phyloP scores from a whole-genome alignment of 805 yeast genomes.

The Metschnikowia shivogae region DNA sequence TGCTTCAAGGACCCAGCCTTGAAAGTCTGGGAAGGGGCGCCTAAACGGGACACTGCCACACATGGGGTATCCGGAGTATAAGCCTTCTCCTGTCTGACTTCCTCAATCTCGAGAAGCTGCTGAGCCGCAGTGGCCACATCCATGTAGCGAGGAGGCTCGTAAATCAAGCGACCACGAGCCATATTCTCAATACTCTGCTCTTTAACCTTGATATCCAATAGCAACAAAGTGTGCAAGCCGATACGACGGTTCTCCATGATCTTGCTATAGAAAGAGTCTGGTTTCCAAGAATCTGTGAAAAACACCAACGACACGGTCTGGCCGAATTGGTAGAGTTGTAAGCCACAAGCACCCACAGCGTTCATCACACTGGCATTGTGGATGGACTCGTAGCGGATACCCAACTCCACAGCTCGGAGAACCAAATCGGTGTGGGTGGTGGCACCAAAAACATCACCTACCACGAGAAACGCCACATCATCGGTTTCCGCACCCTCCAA shows the following conservation, averaged over 20 bases:
- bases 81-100: constrained; percentile 66
- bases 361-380: constrained; percentile 98
- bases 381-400: constrained; percentile 72
- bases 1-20: constrained; percentile 81
- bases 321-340: constrained; percentile 91
- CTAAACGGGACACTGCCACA: constrained; percentile 87
- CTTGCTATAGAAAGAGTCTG: constrained; percentile 90
- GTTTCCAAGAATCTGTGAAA: constrained; percentile 93
- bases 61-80: constrained; percentile 88
- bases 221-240: constrained; percentile 85
- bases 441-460: constrained; percentile 97
- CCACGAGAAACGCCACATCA: constrained; percentile 91
- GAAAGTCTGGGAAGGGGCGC: constrained; percentile 78
- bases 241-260: constrained; percentile 82
- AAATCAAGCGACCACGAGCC: constrained; percentile 86
- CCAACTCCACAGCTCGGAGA: constrained; percentile 81
- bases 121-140: constrained; percentile 82
- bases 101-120: constrained; percentile 87
- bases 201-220: constrained; percentile 91
- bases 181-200: constrained; percentile 93
- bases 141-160: constrained; percentile 98
- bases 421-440: constrained; percentile 96
- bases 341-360: constrained; percentile 97
- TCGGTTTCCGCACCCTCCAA: constrained; percentile 70
- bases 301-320: constrained; percentile 96